phyloP scores from a whole-genome alignment of 2,329 filamentous ascomycete genomes.

The Thielaviopsis ethacetica region DNA sequence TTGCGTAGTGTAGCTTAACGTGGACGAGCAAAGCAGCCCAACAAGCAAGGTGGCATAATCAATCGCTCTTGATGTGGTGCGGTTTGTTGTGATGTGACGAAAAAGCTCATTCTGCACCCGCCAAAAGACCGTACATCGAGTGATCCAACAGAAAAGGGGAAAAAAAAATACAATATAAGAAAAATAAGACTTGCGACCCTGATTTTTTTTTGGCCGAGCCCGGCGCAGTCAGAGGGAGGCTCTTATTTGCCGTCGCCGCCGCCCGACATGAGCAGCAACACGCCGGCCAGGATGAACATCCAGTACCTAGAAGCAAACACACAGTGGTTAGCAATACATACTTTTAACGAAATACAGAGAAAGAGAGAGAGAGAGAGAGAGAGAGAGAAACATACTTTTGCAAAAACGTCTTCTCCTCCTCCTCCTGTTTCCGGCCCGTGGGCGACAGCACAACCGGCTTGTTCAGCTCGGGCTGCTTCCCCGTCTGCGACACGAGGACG shows the following conservation, averaged over 20 bases:
- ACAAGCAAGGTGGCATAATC: not conserved
- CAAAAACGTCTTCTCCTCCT: constrained; percentile 46
- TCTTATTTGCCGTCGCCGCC: constrained; percentile 35
- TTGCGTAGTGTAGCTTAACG: too few relatives aligned
- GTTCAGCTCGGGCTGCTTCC: constrained; percentile 43
- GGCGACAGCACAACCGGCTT: constrained; percentile 45
- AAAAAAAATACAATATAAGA: too few relatives aligned
- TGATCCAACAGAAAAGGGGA: not conserved
- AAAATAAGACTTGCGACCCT: too few relatives aligned
- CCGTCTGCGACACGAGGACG: constrained; percentile 30
- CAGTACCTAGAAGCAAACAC: constrained; percentile 35
- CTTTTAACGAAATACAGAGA: not conserved
- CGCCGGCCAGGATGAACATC: constrained; percentile 42
- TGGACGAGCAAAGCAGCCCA: not conserved
- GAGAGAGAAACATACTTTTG: too few relatives aligned
- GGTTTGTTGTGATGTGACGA: too few relatives aligned
- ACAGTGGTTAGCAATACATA: constrained; percentile 4
- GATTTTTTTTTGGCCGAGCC: too few relatives aligned
- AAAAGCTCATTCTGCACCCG: too few relatives aligned
- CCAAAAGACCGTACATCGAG: not conserved
- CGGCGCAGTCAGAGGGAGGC: not conserved
- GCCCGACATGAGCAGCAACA: constrained; percentile 35
- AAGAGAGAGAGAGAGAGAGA: too few relatives aligned
- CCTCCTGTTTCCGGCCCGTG: constrained; percentile 38
- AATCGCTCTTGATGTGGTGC: not conserved